Percentiles rank a stretch among this genome's conserved stretches.
These are phyloP conservation scores for Cotoneaster glaucophyllus DNA, from an alignment of 306 rosid species.

Conservation along the genomic window DNA sequence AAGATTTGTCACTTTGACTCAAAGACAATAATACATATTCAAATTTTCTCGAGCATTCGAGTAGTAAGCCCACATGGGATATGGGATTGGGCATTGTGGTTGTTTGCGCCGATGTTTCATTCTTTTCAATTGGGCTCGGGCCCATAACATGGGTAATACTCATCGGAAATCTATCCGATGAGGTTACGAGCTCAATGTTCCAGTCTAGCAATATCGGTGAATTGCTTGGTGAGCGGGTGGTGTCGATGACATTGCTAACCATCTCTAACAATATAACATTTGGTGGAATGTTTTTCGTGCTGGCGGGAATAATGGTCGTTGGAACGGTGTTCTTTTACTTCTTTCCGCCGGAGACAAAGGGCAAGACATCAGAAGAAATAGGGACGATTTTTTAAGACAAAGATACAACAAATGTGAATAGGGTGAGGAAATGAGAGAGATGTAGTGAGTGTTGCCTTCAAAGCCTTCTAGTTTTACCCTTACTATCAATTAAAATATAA, in stretches of 20 bases:
- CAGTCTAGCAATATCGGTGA: constrained; percentile 61
- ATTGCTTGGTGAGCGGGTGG: constrained; percentile 63
- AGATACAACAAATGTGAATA: background rate
- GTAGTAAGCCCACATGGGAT: constrained; percentile 43
- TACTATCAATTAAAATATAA: background rate
- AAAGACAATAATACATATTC: background rate
- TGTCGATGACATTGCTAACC: constrained; percentile 63
- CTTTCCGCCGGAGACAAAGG: constrained; percentile 68
- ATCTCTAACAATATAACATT: constrained; percentile 49
- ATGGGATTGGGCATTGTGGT: constrained; percentile 45
- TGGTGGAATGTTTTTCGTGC: constrained; percentile 61
- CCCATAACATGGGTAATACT: constrained; percentile 79
- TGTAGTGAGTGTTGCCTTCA: background rate
- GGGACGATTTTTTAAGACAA: constrained; percentile 50
- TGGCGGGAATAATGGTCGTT: constrained; percentile 48
- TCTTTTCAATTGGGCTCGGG: constrained; percentile 88
- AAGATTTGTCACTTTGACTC: no score
- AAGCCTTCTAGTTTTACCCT: background rate
- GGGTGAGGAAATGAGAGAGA: background rate
- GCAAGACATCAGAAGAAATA: constrained; percentile 74
- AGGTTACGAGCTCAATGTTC: constrained; percentile 67
- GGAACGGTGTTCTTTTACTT: constrained; percentile 56
- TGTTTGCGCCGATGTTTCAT: constrained; percentile 51
- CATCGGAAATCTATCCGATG: constrained; percentile 67
- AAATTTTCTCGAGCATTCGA: constrained; percentile 23